phyloP scores from a whole-genome alignment of 331 rosid genomes.

The Quercus lobata region DNA sequence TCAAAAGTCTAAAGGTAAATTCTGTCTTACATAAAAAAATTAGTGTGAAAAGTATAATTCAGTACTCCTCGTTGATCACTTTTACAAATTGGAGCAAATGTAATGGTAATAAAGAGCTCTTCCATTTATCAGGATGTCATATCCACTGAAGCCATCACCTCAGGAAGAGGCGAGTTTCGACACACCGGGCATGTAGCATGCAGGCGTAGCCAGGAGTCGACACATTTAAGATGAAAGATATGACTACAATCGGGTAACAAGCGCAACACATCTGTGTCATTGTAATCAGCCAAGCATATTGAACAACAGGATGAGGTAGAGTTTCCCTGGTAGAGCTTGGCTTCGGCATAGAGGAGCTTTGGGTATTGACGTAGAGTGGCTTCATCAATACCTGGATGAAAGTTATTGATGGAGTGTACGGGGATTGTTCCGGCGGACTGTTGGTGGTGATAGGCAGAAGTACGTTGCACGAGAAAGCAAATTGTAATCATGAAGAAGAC shows the following conservation, averaged over 20 bases:
- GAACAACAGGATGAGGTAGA: conserved; percentile 20
- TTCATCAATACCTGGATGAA: neutral
- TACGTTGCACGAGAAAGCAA: too few species aligned
- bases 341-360: conserved; percentile 1
- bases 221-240: conserved; percentile 23
- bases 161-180: neutral
- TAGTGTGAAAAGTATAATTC: too few species aligned
- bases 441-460: too few species aligned
- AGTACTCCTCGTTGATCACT: too few species aligned
- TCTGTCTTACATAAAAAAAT: too few species aligned
- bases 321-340: neutral
- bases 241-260: conserved; percentile 36
- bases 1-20: too few species aligned
- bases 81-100: too few species aligned
- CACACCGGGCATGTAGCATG: conserved; percentile 29
- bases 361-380: conserved; percentile 6
- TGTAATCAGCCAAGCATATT: conserved; percentile 28
- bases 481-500: too few species aligned
- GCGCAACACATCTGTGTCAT: conserved; percentile 11
- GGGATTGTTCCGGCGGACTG: too few species aligned
- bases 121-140: too few species aligned
- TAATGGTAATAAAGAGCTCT: too few species aligned
- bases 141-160: neutral
- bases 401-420: neutral
- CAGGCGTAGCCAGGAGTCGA: conserved; percentile 21